A percentile compares a stretch with the other conserved stretches of the same genome.
Evolutionary conservation across 108 stramenopile genomes (phyloP).

Genomic region (Cylindrotheca fusiformis): DNA sequence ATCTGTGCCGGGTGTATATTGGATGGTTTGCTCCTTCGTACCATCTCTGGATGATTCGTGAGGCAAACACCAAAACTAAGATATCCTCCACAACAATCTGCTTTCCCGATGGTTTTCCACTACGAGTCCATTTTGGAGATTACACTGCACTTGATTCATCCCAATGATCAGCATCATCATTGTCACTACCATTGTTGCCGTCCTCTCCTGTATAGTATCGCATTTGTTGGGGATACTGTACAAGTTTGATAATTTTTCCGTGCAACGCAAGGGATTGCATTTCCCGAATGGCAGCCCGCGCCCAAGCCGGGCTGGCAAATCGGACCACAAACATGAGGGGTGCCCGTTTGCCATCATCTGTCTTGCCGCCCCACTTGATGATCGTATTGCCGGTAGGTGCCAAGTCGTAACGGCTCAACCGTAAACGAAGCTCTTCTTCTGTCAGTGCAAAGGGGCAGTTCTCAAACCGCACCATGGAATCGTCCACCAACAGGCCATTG

Average conservation of each 20-base stretch:
- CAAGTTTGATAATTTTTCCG: slow-evolving; percentile 12
- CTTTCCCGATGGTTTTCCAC: no score
- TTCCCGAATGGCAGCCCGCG: slow-evolving; percentile 54
- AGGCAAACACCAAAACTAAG: no score
- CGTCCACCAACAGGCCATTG: slow-evolving; percentile 19
- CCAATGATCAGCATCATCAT: no score
- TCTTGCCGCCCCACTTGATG: slow-evolving; percentile 24
- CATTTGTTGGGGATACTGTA: slow-evolving; percentile 44
- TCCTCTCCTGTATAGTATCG: no score
- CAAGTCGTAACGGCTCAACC: slow-evolving; percentile 44
- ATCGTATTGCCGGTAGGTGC: slow-evolving; percentile 19
- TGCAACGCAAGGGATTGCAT: slow-evolving; percentile 21
- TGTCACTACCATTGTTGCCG: no score
- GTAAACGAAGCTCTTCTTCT: slow-evolving; percentile 19
- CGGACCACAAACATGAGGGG: slow-evolving; percentile 43
- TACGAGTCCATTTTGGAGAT: no score
- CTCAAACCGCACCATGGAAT: slow-evolving; percentile 55
- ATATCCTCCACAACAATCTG: no score
- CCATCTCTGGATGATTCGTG: no score
- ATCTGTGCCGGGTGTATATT: no score
- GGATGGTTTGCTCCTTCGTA: no score
- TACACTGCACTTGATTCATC: no score
- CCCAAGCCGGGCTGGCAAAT: slow-evolving; percentile 44
- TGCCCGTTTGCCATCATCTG: slow-evolving; percentile 16
- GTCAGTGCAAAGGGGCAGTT: slow-evolving; percentile 30